Evolutionary conservation across 257 asterid genomes (phyloP), one percentile per base, ranked within the genome.

Genomic region (Coffea canephora): DNA sequence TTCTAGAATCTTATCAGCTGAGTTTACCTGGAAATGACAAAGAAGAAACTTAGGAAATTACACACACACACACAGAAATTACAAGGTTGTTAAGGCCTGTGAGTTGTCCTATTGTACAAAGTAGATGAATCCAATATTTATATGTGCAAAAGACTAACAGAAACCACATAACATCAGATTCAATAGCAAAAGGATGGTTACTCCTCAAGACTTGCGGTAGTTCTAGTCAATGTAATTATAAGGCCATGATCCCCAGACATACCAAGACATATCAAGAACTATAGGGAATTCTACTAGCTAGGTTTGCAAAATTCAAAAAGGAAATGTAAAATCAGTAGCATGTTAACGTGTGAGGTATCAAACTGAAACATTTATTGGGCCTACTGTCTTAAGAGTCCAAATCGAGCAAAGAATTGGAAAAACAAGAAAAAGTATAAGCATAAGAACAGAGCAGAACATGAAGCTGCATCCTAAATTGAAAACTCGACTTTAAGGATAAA

Each of bases 1-100:
- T 83, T 91, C 99, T 45, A 93, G 97, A 83, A 95, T 95, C 88
- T 71, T 95, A 79, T 90, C 99, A 86, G 99, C 92, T 83, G 98
- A 91, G 80, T 93, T 89, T 76, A 95, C 99, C 99, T 93, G 93
- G 61, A 78, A 69, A 84, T 72, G 80, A 77, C 81, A 77, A 79
- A 75, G 77, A 79, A 69, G n/a, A 64, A 31, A 76, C 23, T 71
- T 82, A 80, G 65, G 72, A 83, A 54, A 49, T 25, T 36, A 14
- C 21, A 48, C 8, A 52, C 31, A 52, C 31, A 52, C 25, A 46
- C 15, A 46, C 2, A 61, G 55, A 27, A 9, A 64, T 9, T 18
- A 64, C 25, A 4, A 46, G 4, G 23, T 8, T 21, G 25, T 46
- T 5, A 55, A 68, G 19, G 65, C 43, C 43, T 10, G 11, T 11